phyloP scores from a whole-genome alignment of 2,329 filamentous ascomycete species.

The Conoideocrella luteorostrata region DNA sequence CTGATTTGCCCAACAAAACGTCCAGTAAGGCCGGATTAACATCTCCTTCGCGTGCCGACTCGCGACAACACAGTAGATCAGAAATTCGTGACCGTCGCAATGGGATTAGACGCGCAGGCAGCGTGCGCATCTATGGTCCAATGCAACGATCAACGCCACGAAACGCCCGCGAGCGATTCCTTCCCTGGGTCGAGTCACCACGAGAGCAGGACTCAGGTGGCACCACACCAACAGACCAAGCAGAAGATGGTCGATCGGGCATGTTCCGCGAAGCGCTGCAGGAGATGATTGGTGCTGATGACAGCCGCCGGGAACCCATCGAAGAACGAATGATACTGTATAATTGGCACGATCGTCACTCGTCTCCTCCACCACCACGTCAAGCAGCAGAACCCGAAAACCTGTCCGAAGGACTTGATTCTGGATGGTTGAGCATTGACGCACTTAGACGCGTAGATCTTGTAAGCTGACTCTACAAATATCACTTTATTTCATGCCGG shows the following conservation, averaged over 20 bases:
- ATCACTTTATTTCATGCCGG: no score
- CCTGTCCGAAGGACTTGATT: slow-evolving; percentile 9
- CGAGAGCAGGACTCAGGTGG: slow-evolving; percentile 5
- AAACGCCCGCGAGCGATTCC: slow-evolving; percentile 11
- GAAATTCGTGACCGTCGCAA: slow-evolving; percentile 25
- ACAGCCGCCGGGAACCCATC: slow-evolving; percentile 18
- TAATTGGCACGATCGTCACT: slow-evolving; percentile 12
- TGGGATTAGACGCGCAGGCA: slow-evolving; percentile 16
- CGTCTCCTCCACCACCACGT: background rate
- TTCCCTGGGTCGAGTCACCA: slow-evolving; percentile 18
- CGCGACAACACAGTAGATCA: slow-evolving; percentile 29
- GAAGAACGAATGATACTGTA: slow-evolving; percentile 23
- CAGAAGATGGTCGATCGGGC: slow-evolving; percentile 5
- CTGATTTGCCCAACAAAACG: slow-evolving; percentile 32
- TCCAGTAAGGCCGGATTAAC: slow-evolving; percentile 21
- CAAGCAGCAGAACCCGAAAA: slow-evolving; percentile 9
- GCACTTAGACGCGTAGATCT: slow-evolving; percentile 9
- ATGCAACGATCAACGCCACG: slow-evolving; percentile 17
- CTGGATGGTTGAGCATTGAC: slow-evolving; percentile 18
- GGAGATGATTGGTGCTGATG: slow-evolving; percentile 16
- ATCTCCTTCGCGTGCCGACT: slow-evolving; percentile 32
- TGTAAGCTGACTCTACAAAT: no score
- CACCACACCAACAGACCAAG: background rate
- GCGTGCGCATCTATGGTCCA: slow-evolving; percentile 20
- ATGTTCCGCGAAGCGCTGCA: slow-evolving; percentile 8